A percentile compares a stretch with the other conserved stretches of the same genome.
Evolutionary conservation across 495 filamentous ascomycete species (phyloP).

Genomic region (Penicillium crystallinum): DNA sequence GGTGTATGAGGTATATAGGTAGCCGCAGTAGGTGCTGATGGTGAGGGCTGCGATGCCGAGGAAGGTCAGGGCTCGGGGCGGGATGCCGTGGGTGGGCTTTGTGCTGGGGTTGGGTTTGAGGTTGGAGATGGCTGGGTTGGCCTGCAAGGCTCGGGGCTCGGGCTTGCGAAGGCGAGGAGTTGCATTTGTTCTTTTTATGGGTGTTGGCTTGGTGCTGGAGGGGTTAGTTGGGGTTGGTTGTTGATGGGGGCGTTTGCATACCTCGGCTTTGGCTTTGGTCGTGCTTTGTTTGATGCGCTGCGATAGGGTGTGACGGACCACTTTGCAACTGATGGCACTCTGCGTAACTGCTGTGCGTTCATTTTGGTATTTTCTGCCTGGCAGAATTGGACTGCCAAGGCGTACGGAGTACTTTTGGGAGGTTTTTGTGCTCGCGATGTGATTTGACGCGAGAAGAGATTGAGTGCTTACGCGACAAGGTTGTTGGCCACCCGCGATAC

Average conservation of each 20-base stretch:
- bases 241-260: slow-evolving; percentile 1
- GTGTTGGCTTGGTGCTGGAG: not conserved
- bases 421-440: not conserved
- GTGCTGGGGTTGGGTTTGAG: not conserved
- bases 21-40: slow-evolving; percentile 48
- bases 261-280: slow-evolving; percentile 11
- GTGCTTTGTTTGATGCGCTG: slow-evolving; percentile 18
- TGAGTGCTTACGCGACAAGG: not conserved
- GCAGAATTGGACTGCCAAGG: not conserved
- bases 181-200: slow-evolving; percentile 6
- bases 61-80: slow-evolving; percentile 33
- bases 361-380: slow-evolving; percentile 1
- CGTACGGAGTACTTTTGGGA: not conserved
- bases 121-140: not conserved
- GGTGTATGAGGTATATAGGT: slow-evolving; percentile 45
- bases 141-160: not conserved
- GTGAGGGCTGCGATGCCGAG: slow-evolving; percentile 42
- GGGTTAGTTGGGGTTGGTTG: not conserved
- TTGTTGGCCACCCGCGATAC: not conserved
- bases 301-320: slow-evolving; percentile 6
- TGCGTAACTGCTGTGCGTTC: slow-evolving; percentile 12
- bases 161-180: slow-evolving; percentile 9
- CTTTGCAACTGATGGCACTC: slow-evolving; percentile 5
- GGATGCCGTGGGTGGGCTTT: slow-evolving; percentile 20
- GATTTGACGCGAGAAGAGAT: not conserved